Conservation (phyloP, 2,329 filamentous ascomycete species). For the Periglandula ipomoeae region DNA sequence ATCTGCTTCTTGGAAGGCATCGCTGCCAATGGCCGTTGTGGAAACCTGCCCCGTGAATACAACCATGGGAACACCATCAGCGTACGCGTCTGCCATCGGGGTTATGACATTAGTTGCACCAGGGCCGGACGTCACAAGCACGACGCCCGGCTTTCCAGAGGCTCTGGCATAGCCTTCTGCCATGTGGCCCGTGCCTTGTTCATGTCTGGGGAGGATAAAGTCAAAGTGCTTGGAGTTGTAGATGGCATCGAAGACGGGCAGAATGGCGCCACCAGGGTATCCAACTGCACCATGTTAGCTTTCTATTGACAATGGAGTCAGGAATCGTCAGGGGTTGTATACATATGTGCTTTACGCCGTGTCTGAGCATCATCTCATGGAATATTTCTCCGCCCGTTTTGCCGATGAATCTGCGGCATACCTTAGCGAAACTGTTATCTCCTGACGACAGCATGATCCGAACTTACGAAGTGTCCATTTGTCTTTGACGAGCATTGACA, state of each 20-base stretch:
- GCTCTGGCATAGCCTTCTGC: conserved; percentile 95
- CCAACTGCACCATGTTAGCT: conserved; percentile 45
- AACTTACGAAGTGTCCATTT: conserved; percentile 71
- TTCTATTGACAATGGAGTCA: background rate
- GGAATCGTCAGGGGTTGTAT: conserved; percentile 13
- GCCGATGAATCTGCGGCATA: conserved; percentile 68
- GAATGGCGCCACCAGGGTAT: conserved; percentile 91
- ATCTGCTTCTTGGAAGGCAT: conserved; percentile 96
- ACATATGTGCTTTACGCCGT: conserved; percentile 91
- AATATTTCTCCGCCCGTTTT: conserved; percentile 95
- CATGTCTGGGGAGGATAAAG: conserved; percentile 89
- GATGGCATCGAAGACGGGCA: conserved; percentile 97
- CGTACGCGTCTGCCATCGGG: conserved; percentile 90
- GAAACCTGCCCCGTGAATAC: conserved; percentile 92
- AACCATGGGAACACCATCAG: conserved; percentile 90
- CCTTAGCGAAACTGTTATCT: background rate
- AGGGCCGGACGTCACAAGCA: conserved; percentile 91
- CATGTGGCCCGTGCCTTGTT: conserved; percentile 98
- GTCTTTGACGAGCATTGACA: background rate
- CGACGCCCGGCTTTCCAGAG: conserved; percentile 87
- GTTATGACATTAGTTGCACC: conserved; percentile 96
- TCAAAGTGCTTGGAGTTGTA: conserved; percentile 97
- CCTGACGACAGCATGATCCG: conserved; percentile 3
- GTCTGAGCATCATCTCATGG: conserved; percentile 97
- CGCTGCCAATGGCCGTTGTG: conserved; percentile 82